These are phyloP conservation scores for Colletotrichum eleusines DNA, from an alignment of 2,329 filamentous ascomycete genomes.

Conservation along the genomic window DNA sequence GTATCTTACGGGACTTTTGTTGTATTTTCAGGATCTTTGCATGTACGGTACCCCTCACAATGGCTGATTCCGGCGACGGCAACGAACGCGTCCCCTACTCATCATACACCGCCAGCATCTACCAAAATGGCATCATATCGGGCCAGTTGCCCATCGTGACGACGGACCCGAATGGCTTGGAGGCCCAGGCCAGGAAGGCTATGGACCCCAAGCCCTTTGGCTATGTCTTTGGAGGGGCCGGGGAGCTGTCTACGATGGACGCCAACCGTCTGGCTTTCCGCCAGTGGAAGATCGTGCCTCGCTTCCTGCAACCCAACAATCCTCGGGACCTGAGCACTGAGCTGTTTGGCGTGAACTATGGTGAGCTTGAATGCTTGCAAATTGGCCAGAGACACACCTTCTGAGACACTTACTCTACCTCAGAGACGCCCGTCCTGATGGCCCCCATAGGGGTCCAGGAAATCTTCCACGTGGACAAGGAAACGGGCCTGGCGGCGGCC, in stretches of 20 bases:
- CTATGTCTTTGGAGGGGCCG: constrained; percentile 73
- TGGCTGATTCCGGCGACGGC: constrained; percentile 41
- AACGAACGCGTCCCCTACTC: constrained; percentile 51
- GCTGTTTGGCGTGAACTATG: constrained; percentile 64
- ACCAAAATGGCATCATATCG: constrained; percentile 63
- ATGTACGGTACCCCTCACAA: constrained; percentile 4
- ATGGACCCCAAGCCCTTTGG: constrained; percentile 65
- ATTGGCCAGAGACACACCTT: neutral
- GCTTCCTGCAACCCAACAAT: constrained; percentile 59
- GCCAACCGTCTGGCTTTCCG: constrained; percentile 70
- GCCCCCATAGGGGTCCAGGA: constrained; percentile 78
- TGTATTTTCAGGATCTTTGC: neutral
- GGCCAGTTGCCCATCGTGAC: constrained; percentile 64
- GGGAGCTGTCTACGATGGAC: constrained; percentile 70
- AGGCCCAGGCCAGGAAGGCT: constrained; percentile 64
- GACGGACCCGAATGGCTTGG: constrained; percentile 68
- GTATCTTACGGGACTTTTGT: neutral
- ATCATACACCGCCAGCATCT: constrained; percentile 61
- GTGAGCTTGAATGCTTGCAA: constrained; percentile 45
- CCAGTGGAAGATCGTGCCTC: constrained; percentile 64
- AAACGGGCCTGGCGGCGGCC: constrained; percentile 72
- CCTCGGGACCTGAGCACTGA: constrained; percentile 63
- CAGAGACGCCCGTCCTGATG: constrained; percentile 67
- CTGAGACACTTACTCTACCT: constrained; percentile 9
- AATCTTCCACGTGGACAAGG: constrained; percentile 74